phyloP scores from a whole-genome alignment of 1,284 basidiomycete genomes.

The Naganishia albida region DNA sequence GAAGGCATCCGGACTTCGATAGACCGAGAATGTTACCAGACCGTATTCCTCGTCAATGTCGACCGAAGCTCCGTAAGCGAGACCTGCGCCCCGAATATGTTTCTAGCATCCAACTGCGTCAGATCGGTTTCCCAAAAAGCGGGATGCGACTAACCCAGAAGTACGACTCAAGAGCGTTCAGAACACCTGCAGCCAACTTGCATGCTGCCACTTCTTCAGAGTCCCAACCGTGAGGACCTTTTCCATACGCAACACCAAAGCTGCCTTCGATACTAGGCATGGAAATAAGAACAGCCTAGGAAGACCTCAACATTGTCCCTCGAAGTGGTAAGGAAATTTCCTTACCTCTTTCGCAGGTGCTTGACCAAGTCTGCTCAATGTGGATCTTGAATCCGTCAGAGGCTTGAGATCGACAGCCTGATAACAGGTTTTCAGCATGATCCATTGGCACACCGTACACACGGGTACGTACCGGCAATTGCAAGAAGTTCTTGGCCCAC shows the following conservation, averaged over 20 bases:
- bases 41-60: constrained; percentile 79
- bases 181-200: constrained; percentile 77
- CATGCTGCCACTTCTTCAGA: constrained; percentile 84
- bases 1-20: constrained; percentile 82
- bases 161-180: constrained; percentile 93
- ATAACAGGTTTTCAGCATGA: not conserved
- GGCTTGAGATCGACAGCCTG: constrained; percentile 65
- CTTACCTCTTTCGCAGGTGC: constrained; percentile 70
- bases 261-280: constrained; percentile 93
- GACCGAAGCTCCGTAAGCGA: constrained; percentile 90
- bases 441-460: constrained; percentile 61
- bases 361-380: constrained; percentile 73
- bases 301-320: constrained; percentile 20
- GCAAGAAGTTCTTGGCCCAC: constrained; percentile 69
- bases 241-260: constrained; percentile 77
- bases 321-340: too few species aligned
- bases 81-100: constrained; percentile 86
- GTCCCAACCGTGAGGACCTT: constrained; percentile 71
- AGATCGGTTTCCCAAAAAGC: not conserved
- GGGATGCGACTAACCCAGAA: constrained; percentile 69
- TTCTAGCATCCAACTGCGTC: constrained; percentile 34
- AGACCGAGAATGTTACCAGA: constrained; percentile 75
- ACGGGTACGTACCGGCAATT: constrained; percentile 72
- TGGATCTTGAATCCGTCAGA: constrained; percentile 68
- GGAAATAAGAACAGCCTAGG: constrained; percentile 77